Evolutionary conservation across 2,329 filamentous ascomycete species (phyloP), one percentile per base, ranked within the genome.

Genomic region (Penicillium aurantiogriseum): DNA sequence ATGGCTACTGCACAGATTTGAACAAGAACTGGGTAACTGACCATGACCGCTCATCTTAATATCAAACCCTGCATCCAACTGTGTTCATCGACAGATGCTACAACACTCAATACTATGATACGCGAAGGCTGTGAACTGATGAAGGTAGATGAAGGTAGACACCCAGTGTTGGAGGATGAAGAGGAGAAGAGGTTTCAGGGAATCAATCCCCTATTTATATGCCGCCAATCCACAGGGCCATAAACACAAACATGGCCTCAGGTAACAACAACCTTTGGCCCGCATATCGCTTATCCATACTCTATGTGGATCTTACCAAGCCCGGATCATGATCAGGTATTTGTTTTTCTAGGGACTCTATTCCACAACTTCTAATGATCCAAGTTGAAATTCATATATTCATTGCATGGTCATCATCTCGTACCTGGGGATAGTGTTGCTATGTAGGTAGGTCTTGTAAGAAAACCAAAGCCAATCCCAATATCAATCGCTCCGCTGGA

Each of bases 401-500:
- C 39, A 27, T 44, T 25, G 17, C 21, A 21, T 29, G 4, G 15
- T 45, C 40, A 27, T 36, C 7, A 25, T 29, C 31, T 44, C 17
- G 21, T 44, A n/a, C 13, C 15, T 7, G 13, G 4, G 1, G 5
- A 36, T 9, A 11, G 5, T 6, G 7, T 19, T n/a, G 4, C 31
- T 4, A 25, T 6, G 10, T 19, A 13, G 4, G 4, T 27, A 25
- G 10, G 2, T 2, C 6, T 17, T 3, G 4, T n/a, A n/a, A 5
- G 8, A n/a, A 43, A 42, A 0, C 15, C 2, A n/a, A 11, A n/a
- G 2, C 15, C 1, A 17, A 23, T 17, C 23, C 1, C 11, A 25
- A n/a, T 35, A 0, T 50, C 29, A 54, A n/a, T 53, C 6, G 27
- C 15, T 19, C 6, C 31, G 55, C n/a, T 48, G 51, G 1, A 70